Evolutionary conservation across 106 monocot genomes (phyloP), one percentile per base, ranked within the genome.

Genomic region (Hemerocallis citrina): DNA sequence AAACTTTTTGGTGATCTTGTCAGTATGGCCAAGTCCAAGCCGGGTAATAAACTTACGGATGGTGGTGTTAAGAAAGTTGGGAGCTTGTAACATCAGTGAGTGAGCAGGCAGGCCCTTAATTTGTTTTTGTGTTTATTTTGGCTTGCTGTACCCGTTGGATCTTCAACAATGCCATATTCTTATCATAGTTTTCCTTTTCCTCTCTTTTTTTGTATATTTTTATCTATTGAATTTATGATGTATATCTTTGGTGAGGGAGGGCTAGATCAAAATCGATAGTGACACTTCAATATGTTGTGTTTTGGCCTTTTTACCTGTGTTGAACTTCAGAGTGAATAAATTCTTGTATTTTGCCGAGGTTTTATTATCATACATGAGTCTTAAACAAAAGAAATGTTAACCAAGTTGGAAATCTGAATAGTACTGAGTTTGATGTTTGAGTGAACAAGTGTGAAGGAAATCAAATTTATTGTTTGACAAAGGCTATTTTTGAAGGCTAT

Each of bases 1-100:
- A 87, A 79, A 24, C 69, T 87, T 13, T 87, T 87, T 55, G 82
- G 82, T n/a, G 87, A 87, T 69, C 87, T 87, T 70, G 79, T 87
- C 37, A 87, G 29, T 27, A 68, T 82, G 12, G 82, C 87, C 33
- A 87, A 82, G 62, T 43, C 82, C 30, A 87, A 82, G 76, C 75
- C 70, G n/a, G n/a, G n/a, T 16, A 28, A 40, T 4, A 78, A 69
- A 66, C 48, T 55, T n/a, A n/a, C n/a, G n/a, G n/a, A n/a, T n/a
- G n/a, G n/a, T 55, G 25, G 27, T 38, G 50, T 61, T 32, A 54
- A 52, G 52, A 70, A 70, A 42, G 70, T 70, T 52, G 70, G 61
- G 52, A 52, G 52, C 61, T 29, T 29, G 59, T 82, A 61, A 56
- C 61, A 55, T 43, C 38, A 40, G 39, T 60, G 25, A 60, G 12